Evolutionary conservation across 1,139 yeast species (phyloP).

Genomic region (Taiozyma sp.): DNA sequence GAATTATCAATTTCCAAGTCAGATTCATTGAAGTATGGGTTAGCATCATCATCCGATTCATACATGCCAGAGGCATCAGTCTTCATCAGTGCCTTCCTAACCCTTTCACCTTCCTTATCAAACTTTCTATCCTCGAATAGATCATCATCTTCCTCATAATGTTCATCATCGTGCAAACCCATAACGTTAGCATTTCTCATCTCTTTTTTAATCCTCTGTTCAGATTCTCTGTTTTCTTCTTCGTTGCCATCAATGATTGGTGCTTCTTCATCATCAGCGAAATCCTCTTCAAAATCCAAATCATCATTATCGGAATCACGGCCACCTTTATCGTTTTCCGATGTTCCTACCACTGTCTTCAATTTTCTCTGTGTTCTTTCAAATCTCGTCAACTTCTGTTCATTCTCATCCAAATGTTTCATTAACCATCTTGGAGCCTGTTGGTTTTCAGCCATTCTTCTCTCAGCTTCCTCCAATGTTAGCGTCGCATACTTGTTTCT

Average conservation of each 20-base stretch:
- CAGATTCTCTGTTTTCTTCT: constrained; percentile 88
- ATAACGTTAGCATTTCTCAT: constrained; percentile 81
- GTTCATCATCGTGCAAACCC: constrained; percentile 56
- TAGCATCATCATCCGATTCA: constrained; percentile 79
- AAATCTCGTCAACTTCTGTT: constrained; percentile 37
- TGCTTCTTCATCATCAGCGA: constrained; percentile 98
- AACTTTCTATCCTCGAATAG: constrained; percentile 70
- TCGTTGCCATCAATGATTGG: constrained; percentile 97
- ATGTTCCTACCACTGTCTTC: constrained; percentile 56
- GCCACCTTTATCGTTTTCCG: constrained; percentile 34
- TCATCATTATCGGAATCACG: constrained; percentile 86
- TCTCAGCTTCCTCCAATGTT: constrained; percentile 95
- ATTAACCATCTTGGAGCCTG: constrained; percentile 93
- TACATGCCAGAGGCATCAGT: constrained; percentile 87
- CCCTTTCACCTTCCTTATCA: constrained; percentile 86
- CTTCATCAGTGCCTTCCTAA: constrained; percentile 77
- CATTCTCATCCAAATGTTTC: constrained; percentile 77
- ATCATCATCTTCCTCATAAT: constrained; percentile 47
- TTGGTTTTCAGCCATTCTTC: constrained; percentile 77
- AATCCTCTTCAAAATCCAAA: constrained; percentile 91
- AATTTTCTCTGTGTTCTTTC: constrained; percentile 42
- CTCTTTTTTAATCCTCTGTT: constrained; percentile 81
- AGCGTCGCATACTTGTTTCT: constrained; percentile 90
- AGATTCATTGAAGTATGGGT: constrained; percentile 76
- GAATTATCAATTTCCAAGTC: constrained; percentile 60